Evolutionary conservation across 1,284 basidiomycete genomes (phyloP).

Genomic region (Microbotryum intermedium): DNA sequence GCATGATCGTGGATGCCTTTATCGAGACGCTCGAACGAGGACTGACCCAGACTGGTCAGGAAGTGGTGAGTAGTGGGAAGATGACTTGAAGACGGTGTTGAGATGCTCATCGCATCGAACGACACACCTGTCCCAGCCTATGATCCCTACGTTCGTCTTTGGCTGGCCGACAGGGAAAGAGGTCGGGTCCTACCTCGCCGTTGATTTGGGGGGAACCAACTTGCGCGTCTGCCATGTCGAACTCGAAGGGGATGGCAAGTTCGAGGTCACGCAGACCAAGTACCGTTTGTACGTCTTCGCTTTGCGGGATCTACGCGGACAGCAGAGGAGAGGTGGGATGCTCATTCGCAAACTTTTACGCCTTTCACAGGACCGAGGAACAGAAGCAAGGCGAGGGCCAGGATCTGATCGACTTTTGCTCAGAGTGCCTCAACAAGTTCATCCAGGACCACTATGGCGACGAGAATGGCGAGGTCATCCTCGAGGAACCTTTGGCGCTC

Average conservation of each 20-base stretch:
- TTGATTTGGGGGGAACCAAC: slow-evolving; percentile 96
- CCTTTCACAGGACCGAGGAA: slow-evolving; percentile 60
- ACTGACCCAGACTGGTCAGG: slow-evolving; percentile 69
- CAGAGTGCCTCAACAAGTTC: slow-evolving; percentile 84
- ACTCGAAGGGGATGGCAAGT: slow-evolving; percentile 83
- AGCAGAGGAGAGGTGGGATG: not conserved
- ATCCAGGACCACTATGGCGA: slow-evolving; percentile 65
- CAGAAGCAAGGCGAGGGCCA: slow-evolving; percentile 97
- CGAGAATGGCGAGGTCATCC: slow-evolving; percentile 53
- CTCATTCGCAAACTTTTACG: no score
- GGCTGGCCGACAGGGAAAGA: slow-evolving; percentile 91
- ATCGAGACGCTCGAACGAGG: slow-evolving; percentile 84
- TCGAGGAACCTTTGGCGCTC: slow-evolving; percentile 67
- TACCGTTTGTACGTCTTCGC: slow-evolving; percentile 58
- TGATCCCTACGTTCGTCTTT: slow-evolving; percentile 87
- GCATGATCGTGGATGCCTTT: slow-evolving; percentile 93
- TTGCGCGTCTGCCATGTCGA: slow-evolving; percentile 94
- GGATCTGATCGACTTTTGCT: slow-evolving; percentile 93
- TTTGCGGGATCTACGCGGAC: not conserved
- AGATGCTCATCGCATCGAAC: not conserved
- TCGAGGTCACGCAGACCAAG: slow-evolving; percentile 96
- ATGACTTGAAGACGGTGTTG: no score
- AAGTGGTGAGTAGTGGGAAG: slow-evolving; percentile 60
- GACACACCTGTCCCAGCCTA: slow-evolving; percentile 34
- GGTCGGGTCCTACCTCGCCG: slow-evolving; percentile 78